Percentiles rank a stretch among this genome's conserved stretches.
Evolutionary conservation across 768 basidiomycete species (phyloP).

Genomic region (Russula compacta): DNA sequence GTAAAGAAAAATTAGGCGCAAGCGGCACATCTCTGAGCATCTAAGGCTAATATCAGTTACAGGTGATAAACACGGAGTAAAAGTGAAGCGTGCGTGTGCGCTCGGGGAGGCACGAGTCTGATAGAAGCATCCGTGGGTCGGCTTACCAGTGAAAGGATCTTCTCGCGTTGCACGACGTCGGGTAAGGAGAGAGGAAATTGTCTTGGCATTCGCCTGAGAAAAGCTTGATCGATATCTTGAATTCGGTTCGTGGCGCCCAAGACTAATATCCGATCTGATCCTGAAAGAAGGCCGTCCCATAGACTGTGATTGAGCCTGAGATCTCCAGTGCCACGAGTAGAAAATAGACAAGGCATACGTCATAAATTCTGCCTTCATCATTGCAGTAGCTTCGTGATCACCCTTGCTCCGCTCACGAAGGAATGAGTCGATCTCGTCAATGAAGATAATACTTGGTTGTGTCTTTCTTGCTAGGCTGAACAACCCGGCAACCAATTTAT

Average conservation of each 20-base stretch:
- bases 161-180: conserved; percentile 63
- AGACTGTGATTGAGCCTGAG: conserved; percentile 37
- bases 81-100: background rate
- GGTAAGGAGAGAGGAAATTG: conserved; percentile 84
- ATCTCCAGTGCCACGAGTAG: background rate
- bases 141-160: conserved; percentile 72
- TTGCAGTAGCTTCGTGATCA: conserved; percentile 96
- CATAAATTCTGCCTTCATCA: conserved; percentile 98
- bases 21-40: conserved; percentile 78
- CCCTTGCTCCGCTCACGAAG: conserved; percentile 77
- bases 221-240: conserved; percentile 81
- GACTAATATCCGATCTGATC: conserved; percentile 74
- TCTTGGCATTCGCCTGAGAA: conserved; percentile 96
- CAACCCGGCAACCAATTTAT: conserved; percentile 90
- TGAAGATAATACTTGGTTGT: conserved; percentile 95
- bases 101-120: background rate
- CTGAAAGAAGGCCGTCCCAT: conserved; percentile 90
- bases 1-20: conserved; percentile 50
- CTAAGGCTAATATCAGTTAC: conserved; percentile 31
- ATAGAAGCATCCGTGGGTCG: background rate
- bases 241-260: conserved; percentile 95
- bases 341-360: conserved; percentile 44
- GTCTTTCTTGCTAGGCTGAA: conserved; percentile 92
- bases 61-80: background rate
- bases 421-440: conserved; percentile 97